Evolutionary conservation across 2,329 filamentous ascomycete species (phyloP).

Genomic region (Sporothrix schenckii): DNA sequence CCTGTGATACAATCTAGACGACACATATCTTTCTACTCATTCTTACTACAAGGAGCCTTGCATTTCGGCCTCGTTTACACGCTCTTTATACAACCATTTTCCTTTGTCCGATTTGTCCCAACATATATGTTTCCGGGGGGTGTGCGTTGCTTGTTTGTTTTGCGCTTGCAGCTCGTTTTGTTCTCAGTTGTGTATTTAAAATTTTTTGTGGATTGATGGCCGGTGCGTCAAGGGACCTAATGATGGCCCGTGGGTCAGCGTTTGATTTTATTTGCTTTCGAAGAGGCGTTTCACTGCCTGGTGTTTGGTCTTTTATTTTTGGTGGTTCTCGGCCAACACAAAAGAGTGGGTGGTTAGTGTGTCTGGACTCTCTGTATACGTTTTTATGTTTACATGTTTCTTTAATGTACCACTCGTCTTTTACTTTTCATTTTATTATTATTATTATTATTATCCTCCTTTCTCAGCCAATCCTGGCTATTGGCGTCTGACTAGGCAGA

Average conservation of each 20-base stretch:
- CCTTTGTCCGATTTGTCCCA: constrained; percentile 1
- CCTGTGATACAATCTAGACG: neutral
- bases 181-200: neutral
- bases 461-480: too few relatives aligned
- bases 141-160: neutral
- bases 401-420: neutral
- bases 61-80: neutral
- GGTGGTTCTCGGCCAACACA: neutral
- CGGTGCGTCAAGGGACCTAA: neutral
- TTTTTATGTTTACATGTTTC: neutral
- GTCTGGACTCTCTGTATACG: constrained; percentile 5
- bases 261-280: constrained; percentile 6
- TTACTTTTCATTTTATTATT: neutral
- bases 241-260: neutral
- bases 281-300: neutral
- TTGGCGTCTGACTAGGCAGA: too few relatives aligned
- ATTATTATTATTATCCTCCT: too few relatives aligned
- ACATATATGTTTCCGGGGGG: constrained; percentile 10
- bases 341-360: constrained; percentile 2
- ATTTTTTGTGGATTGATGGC: neutral
- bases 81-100: constrained; percentile 9
- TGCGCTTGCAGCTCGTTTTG: neutral
- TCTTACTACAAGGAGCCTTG: neutral
- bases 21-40: neutral
- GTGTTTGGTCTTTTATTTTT: neutral